These are phyloP conservation scores for Retiboletus fuscus DNA, from an alignment of 1,284 basidiomycete genomes.

Conservation along the genomic window DNA sequence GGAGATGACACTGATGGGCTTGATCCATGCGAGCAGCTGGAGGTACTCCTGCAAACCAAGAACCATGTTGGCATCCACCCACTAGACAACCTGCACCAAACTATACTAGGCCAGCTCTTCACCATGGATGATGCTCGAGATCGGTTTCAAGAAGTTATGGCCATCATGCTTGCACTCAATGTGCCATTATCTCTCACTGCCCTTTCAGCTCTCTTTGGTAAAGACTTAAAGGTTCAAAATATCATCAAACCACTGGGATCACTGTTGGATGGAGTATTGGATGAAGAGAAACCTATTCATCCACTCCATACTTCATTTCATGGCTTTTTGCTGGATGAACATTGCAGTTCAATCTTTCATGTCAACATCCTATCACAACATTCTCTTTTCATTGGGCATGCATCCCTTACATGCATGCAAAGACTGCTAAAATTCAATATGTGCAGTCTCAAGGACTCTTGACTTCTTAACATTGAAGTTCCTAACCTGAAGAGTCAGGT, in stretches of 20 bases:
- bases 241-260: conserved; percentile 7
- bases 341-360: neutral
- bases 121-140: neutral
- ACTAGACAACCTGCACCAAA: neutral
- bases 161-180: conserved; percentile 4
- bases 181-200: neutral
- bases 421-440: conserved; percentile 13
- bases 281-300: neutral
- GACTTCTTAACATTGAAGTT: neutral
- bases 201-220: conserved; percentile 1
- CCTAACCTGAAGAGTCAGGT: conserved; percentile 3
- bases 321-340: conserved; percentile 2
- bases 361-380: neutral
- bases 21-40: neutral
- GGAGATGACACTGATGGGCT: neutral
- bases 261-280: neutral
- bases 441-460: conserved; percentile 6
- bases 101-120: neutral
- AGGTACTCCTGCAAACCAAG: neutral
- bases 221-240: neutral
- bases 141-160: conserved; percentile 16
- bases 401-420: conserved; percentile 9
- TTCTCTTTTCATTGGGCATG: neutral
- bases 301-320: neutral
- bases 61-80: neutral